Conservation (phyloP, 2,329 filamentous ascomycete genomes). For the Cryphonectria naterciae region DNA sequence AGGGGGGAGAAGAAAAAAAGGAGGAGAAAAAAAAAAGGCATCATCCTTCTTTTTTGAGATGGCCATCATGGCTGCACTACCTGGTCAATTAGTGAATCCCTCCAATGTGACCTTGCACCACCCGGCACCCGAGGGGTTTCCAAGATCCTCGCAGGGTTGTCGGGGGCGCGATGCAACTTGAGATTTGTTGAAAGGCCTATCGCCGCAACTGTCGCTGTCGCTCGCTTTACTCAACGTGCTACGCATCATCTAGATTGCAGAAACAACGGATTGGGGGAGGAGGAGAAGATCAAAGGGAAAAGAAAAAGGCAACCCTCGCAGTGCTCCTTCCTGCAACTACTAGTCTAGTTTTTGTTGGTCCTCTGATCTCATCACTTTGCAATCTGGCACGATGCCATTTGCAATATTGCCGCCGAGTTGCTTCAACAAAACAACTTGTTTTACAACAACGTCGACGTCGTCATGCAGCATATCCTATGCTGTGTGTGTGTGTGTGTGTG, state of each 20-base stretch:
- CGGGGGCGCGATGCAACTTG: neutral
- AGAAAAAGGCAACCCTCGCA: neutral
- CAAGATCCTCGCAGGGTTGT: slow-evolving; percentile 6
- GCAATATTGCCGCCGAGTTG: neutral
- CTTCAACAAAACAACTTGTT: neutral
- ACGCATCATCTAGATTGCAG: neutral
- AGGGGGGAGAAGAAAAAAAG: neutral
- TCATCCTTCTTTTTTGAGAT: neutral
- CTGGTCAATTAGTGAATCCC: neutral
- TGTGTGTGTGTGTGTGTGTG: neutral
- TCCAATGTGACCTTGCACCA: neutral
- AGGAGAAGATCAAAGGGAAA: no score
- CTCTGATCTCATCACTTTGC: neutral
- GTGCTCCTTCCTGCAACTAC: neutral
- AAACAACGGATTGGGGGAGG: no score
- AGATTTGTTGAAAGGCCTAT: neutral
- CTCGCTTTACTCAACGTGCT: neutral
- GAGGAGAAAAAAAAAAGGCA: neutral
- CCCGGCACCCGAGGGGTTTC: neutral
- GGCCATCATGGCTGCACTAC: neutral
- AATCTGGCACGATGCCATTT: neutral
- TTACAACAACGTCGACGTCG: neutral
- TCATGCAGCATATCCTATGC: neutral
- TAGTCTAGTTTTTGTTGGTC: neutral
- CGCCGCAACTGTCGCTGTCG: neutral